Evolutionary conservation across 1,284 basidiomycete genomes (phyloP).

Genomic region (Trametes hirsuta): DNA sequence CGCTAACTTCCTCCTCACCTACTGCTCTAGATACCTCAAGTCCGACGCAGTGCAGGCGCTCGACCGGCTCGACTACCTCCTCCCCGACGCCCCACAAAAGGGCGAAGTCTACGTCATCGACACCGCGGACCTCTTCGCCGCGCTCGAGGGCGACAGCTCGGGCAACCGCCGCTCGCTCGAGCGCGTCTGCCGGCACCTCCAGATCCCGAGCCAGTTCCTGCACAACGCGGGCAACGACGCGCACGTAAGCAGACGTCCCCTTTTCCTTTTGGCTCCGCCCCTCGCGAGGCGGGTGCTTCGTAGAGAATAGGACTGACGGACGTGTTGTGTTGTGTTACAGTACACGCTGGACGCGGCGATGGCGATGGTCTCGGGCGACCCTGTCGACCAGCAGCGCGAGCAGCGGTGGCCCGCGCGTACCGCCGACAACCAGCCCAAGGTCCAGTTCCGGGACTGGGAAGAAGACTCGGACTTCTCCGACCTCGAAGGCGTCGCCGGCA

Average conservation of each 20-base stretch:
- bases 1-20: neutral
- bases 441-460: slow-evolving; percentile 59
- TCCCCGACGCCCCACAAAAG: slow-evolving; percentile 57
- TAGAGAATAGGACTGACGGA: neutral
- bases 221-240: slow-evolving; percentile 91
- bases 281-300: neutral
- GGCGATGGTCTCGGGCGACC: slow-evolving; percentile 70
- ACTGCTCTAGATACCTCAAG: slow-evolving; percentile 54
- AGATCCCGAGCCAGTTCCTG: slow-evolving; percentile 55
- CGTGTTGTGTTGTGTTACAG: slow-evolving; percentile 37
- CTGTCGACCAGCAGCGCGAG: slow-evolving; percentile 72
- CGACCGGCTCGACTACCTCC: slow-evolving; percentile 51
- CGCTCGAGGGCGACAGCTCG: slow-evolving; percentile 60
- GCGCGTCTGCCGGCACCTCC: slow-evolving; percentile 62
- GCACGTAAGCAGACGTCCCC: slow-evolving; percentile 48
- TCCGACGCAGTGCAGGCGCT: slow-evolving; percentile 53
- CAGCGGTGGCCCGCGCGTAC: slow-evolving; percentile 73
- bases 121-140: slow-evolving; percentile 73
- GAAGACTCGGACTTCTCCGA: slow-evolving; percentile 58
- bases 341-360: slow-evolving; percentile 67
- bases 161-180: slow-evolving; percentile 58
- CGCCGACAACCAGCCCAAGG: slow-evolving; percentile 48
- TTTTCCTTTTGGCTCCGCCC: neutral
- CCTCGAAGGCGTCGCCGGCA: slow-evolving; percentile 34
- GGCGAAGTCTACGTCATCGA: slow-evolving; percentile 69